Evolutionary conservation across 163 green algal species (phyloP).

Genomic region (Smithsoniella earleae): DNA sequence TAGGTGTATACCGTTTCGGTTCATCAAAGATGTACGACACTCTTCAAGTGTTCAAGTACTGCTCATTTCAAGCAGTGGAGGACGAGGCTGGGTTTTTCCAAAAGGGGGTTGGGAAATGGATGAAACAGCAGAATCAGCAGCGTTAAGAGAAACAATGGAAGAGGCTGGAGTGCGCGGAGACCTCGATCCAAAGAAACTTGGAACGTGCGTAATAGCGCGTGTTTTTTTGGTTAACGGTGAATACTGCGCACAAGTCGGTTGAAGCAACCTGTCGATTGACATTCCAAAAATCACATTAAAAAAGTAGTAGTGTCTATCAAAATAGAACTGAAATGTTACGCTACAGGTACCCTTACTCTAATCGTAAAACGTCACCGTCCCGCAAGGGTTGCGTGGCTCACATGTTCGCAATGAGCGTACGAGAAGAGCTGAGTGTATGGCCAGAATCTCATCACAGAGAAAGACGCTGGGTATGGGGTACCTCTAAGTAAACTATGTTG

Average conservation of each 20-base stretch:
- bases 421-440: slow-evolving; percentile 14
- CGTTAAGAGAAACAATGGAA: slow-evolving; percentile 11
- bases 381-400: slow-evolving; percentile 27
- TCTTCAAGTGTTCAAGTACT: slow-evolving; percentile 20
- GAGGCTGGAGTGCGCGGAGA: slow-evolving; percentile 25
- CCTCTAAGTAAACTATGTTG: background rate
- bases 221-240: no score
- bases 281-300: no score
- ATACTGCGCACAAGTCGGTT: no score
- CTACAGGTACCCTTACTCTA: slow-evolving; percentile 30
- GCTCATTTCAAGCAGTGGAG: slow-evolving; percentile 22
- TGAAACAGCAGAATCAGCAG: slow-evolving; percentile 28
- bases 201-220: no score
- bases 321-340: no score
- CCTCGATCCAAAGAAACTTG: background rate
- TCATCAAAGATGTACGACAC: background rate
- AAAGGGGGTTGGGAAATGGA: slow-evolving; percentile 29
- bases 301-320: no score
- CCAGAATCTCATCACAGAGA: slow-evolving; percentile 16
- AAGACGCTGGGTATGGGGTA: background rate
- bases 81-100: slow-evolving; percentile 23
- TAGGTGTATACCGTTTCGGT: slow-evolving; percentile 9
- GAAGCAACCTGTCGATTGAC: no score
- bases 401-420: slow-evolving; percentile 24
- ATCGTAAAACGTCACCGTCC: slow-evolving; percentile 23